Conservation (phyloP, 148 eudicot genomes). For the Gaultheria prostrata region DNA sequence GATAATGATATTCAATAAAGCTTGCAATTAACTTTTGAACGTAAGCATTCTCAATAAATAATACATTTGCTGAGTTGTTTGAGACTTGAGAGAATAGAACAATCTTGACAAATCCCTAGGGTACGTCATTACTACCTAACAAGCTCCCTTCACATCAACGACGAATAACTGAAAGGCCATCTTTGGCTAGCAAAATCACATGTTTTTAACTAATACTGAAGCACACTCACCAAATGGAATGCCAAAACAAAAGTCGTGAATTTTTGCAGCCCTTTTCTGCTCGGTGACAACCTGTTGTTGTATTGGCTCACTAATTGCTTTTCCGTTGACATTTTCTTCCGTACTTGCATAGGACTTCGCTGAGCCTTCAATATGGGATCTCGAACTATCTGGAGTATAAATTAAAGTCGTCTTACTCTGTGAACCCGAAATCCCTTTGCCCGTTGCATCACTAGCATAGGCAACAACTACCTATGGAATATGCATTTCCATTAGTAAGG, state of each 20-base stretch:
- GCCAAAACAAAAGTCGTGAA: conserved; percentile 90
- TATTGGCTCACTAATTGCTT: conserved; percentile 36
- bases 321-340: conserved; percentile 39
- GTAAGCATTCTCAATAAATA: neutral
- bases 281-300: conserved; percentile 30
- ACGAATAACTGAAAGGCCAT: neutral
- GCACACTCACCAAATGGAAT: conserved; percentile 86
- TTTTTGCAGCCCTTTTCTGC: conserved; percentile 58
- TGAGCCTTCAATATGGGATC: conserved; percentile 32
- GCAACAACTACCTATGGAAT: conserved; percentile 43
- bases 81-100: neutral
- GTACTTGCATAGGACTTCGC: conserved; percentile 25
- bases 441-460: conserved; percentile 47
- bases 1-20: neutral
- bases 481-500: conserved; percentile 14
- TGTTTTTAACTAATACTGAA: neutral
- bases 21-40: neutral
- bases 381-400: conserved; percentile 42
- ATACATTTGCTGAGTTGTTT: neutral
- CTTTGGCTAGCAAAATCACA: neutral
- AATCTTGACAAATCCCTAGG: neutral
- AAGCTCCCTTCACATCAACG: neutral
- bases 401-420: conserved; percentile 40
- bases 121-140: too few relatives aligned
- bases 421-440: conserved; percentile 37